Percentiles rank a stretch among this genome's conserved stretches.
These are phyloP conservation scores for Chlorella sp. DNA, from an alignment of 139 green algal genomes.

Conservation along the genomic window DNA sequence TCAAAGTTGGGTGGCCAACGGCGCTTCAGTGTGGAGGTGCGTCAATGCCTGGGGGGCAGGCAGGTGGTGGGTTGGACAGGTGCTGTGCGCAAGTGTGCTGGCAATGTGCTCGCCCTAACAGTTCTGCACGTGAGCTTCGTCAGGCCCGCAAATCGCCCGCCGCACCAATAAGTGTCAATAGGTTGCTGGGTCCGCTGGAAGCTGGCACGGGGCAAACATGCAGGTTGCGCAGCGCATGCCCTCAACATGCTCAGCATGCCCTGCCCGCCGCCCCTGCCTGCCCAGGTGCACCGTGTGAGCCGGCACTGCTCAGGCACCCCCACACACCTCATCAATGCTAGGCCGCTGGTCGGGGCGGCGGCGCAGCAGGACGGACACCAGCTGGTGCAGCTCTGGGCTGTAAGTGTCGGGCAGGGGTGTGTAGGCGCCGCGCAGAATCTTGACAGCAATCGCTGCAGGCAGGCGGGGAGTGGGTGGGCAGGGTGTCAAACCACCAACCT, in stretches of 20 bases:
- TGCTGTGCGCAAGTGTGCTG: too few species aligned
- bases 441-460: neutral
- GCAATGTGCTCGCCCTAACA: too few species aligned
- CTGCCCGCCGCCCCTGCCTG: too few species aligned
- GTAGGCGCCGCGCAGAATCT: constrained; percentile 31
- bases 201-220: neutral
- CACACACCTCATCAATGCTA: constrained; percentile 10
- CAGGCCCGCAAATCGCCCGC: too few species aligned
- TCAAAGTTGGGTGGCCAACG: too few species aligned
- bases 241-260: neutral
- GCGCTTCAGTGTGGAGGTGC: neutral
- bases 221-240: too few species aligned
- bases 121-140: too few species aligned
- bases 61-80: neutral
- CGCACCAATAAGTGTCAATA: too few species aligned
- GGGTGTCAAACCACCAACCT: neutral
- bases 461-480: neutral
- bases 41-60: neutral
- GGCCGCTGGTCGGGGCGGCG: constrained; percentile 24
- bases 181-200: neutral
- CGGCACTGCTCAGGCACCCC: neutral
- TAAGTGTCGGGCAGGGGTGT: constrained; percentile 1
- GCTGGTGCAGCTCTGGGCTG: constrained; percentile 27
- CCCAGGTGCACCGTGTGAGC: neutral
- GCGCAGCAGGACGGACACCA: constrained; percentile 24